Evolutionary conservation across 163 green algal genomes (phyloP), one percentile per base, ranked within the genome.

Genomic region (Chloromonas sp.): DNA sequence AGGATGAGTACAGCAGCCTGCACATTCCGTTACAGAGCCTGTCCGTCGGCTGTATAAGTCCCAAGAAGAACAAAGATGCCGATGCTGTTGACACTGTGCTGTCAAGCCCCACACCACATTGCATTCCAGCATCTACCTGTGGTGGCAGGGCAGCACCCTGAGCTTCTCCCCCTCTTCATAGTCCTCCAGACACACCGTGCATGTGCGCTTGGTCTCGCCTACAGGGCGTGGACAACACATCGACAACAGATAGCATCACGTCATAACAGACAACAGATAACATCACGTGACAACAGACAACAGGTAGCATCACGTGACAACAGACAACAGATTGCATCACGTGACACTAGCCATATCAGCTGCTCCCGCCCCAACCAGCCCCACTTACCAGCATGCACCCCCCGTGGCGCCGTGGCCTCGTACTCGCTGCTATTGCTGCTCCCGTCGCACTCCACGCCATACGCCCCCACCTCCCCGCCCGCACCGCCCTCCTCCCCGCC

Each of bases 161-260:
- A 97, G 82, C 86, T 95, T 94, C 57, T 98, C 93, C 0, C 92
- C 92, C 5, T 90, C 84, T 13, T 83, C 85, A 81, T 98, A 98
- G 76, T 92, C 83, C 84, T 98, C 85, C 82, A 98, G 82, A 85
- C 95, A 98, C 14, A 98, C 90, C 60, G 92, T 92, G 85, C 95
- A 98, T 8, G 89, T 92, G 87, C 92, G 60, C 93, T 94, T 83
- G 86, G 92, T 84, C 85, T 90, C 85, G 61, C 89, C 82, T 82
- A 85, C 2, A 78, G 58, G 36, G 36, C 36, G 36, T 36, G 36
- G 36, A 36, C 36, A 36, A 36, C 36, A 36, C 36, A 36, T 36
- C 36, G 36, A 36, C 2, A 60, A 82, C 61, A 62, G 36, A 2
- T 2, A 0, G 78, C 82, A 70, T 14, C 81, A 77, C 66, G 66